Evolutionary conservation across 2,329 filamentous ascomycete species (phyloP).

Genomic region (Calycina marina): DNA sequence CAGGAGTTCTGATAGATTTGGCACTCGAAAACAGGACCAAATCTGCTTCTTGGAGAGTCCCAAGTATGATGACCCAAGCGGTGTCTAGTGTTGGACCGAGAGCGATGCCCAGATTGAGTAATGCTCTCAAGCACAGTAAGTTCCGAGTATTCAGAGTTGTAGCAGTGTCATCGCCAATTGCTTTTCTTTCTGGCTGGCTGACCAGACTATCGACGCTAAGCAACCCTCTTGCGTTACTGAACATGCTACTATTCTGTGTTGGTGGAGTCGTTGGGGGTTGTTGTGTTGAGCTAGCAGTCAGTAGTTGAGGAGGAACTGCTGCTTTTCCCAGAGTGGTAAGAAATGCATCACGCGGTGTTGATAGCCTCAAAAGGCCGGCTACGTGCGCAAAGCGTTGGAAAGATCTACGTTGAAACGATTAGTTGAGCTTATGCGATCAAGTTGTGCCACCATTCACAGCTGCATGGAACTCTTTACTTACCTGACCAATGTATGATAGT

Average conservation of each 20-base stretch:
- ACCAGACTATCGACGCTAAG: slow-evolving; percentile 60
- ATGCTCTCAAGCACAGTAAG: slow-evolving; percentile 72
- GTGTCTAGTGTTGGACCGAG: slow-evolving; percentile 72
- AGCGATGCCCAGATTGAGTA: slow-evolving; percentile 92
- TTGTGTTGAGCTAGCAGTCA: slow-evolving; percentile 43
- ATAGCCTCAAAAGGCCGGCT: slow-evolving; percentile 70
- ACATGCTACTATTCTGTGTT: slow-evolving; percentile 37
- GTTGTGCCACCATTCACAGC: neutral
- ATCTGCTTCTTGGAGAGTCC: slow-evolving; percentile 86
- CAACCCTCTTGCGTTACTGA: slow-evolving; percentile 57
- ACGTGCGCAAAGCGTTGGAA: slow-evolving; percentile 96
- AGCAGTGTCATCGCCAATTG: slow-evolving; percentile 37
- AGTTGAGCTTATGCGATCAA: neutral
- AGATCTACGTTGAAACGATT: slow-evolving; percentile 35
- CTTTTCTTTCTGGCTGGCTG: slow-evolving; percentile 42
- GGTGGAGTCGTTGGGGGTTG: slow-evolving; percentile 31
- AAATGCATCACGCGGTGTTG: slow-evolving; percentile 84
- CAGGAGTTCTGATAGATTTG: slow-evolving; percentile 35
- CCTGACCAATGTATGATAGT: slow-evolving; percentile 72
- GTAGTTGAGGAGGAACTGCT: slow-evolving; percentile 70
- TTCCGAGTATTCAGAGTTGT: slow-evolving; percentile 69
- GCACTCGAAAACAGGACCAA: slow-evolving; percentile 55
- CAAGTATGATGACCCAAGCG: slow-evolving; percentile 83
- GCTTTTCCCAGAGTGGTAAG: slow-evolving; percentile 88
- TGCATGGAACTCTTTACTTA: neutral